Evolutionary conservation across 164 flowering plant genomes (phyloP), one percentile per base, ranked within the genome.

Genomic region (Magnolia officinalis): DNA sequence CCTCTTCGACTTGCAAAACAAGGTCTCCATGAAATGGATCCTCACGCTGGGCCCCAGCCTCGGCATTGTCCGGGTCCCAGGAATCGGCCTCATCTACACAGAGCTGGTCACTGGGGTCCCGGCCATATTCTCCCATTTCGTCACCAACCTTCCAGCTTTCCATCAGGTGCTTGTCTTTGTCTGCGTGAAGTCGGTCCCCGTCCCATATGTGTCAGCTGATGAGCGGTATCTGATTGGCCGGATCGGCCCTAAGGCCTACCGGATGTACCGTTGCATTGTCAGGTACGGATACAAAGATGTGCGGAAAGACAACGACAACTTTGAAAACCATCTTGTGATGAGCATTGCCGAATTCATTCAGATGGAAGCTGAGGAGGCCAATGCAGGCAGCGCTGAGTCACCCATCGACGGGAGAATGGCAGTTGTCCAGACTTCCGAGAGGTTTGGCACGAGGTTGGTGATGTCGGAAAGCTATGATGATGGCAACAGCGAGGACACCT

Each of bases 211-310:
- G 81, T 82, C 67, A 76, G 84, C 83, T 10, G 83, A 86, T 70
- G 94, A 90, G 70, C 82, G 91, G 59, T 87, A 86, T 75, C 91
- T 91, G n/a, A 78, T 91, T 24, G 94, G 94, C 18, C 88, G 92
- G 10, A 75, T 90, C 71, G 92, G 93, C 49, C 93, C 93, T n/a
- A 88, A 86, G 79, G 67, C 87, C 11, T 87, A 88, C 74, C 76
- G 89, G 52, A 78, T 91, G 83, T 91, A 90, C 80, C 90, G 96
- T 24, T 91, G 94, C 86, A 90, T 89, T 13, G 81, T 90, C 18
- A 82, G 96, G 50, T 84, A 87, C 81, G 96, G 96, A 4, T 91
- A 91, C 89, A 90, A 88, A 76, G 96, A 91, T 71, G 83, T 84
- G 13, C 77, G 59, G 20, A 80, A 81, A 24, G 79, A 82, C 64